phyloP scores from a whole-genome alignment of 2,329 filamentous ascomycete species.

The Fusarium nurragi region DNA sequence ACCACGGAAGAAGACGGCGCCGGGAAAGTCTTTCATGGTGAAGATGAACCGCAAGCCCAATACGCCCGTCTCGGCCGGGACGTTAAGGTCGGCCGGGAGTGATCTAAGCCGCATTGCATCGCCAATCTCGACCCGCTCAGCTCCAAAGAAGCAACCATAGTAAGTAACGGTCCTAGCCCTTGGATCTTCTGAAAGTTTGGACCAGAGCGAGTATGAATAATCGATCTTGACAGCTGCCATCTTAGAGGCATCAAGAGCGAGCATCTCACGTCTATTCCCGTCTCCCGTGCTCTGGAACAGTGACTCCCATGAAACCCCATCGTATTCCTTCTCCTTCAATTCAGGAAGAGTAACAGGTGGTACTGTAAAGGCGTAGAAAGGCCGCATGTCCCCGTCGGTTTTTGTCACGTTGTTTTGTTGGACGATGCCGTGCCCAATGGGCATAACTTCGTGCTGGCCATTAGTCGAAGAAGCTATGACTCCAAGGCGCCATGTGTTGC shows the following conservation, averaged over 20 bases:
- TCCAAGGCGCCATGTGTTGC: slow-evolving; percentile 59
- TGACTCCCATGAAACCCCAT: slow-evolving; percentile 55
- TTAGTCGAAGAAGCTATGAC: slow-evolving; percentile 51
- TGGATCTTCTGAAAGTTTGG: slow-evolving; percentile 45
- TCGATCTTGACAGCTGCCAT: slow-evolving; percentile 60
- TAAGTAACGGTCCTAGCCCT: slow-evolving; percentile 51
- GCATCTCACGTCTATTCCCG: slow-evolving; percentile 51
- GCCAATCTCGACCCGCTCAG: slow-evolving; percentile 58
- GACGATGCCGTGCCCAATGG: slow-evolving; percentile 52
- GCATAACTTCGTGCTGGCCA: slow-evolving; percentile 52
- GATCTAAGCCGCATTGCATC: slow-evolving; percentile 61
- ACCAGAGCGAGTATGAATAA: slow-evolving; percentile 61
- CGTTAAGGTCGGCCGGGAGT: slow-evolving; percentile 50
- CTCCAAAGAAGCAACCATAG: slow-evolving; percentile 61
- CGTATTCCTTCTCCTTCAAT: slow-evolving; percentile 53
- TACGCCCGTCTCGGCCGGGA: slow-evolving; percentile 46
- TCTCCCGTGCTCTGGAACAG: slow-evolving; percentile 50
- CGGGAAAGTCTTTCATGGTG: slow-evolving; percentile 49
- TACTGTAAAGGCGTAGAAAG: slow-evolving; percentile 63
- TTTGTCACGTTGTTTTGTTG: slow-evolving; percentile 53
- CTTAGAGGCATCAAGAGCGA: slow-evolving; percentile 62
- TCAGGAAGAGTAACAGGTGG: slow-evolving; percentile 54
- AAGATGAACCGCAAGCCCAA: slow-evolving; percentile 55
- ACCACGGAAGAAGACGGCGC: slow-evolving; percentile 53
- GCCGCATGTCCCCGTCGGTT: slow-evolving; percentile 55